A percentile compares a stretch with the other conserved stretches of the same genome.
Conservation (phyloP, 148 eudicot species). For the Rhododendron vialii region DNA sequence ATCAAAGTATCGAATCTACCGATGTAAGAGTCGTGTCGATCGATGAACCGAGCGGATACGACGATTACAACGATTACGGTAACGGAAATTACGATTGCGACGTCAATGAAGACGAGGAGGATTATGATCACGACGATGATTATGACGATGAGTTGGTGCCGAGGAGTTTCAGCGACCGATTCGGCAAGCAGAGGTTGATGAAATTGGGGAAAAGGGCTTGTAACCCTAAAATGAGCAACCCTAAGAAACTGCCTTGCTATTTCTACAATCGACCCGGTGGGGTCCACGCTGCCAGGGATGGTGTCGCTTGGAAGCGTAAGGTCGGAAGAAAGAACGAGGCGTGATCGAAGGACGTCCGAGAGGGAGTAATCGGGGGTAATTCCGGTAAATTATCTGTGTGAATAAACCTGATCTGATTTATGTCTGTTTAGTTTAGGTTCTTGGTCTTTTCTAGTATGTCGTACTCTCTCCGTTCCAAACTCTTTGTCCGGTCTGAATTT, state of each 20-base stretch:
- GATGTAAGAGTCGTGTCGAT: background rate
- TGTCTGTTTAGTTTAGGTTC: background rate
- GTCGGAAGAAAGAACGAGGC: background rate
- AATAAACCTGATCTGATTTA: conserved; percentile 1
- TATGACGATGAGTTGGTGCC: conserved; percentile 77
- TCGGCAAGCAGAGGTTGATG: conserved; percentile 55
- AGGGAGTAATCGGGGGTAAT: background rate
- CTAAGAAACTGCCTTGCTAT: conserved; percentile 39
- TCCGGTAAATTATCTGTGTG: background rate
- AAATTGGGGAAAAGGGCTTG: conserved; percentile 64
- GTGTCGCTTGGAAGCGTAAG: background rate
- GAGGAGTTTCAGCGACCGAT: conserved; percentile 32
- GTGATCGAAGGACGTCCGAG: background rate
- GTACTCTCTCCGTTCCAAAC: no score
- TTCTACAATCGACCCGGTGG: conserved; percentile 40
- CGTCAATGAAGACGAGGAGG: conserved; percentile 15
- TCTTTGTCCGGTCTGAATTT: background rate
- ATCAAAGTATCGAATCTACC: background rate
- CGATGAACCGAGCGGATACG: background rate
- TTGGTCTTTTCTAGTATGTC: background rate
- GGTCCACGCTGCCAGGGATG: conserved; percentile 21
- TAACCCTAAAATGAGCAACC: conserved; percentile 34
- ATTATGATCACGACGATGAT: conserved; percentile 29
- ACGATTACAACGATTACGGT: background rate
- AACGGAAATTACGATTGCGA: conserved; percentile 10